Conservation (phyloP, 73 alveolate genomes). For the Halteria grandinella region DNA sequence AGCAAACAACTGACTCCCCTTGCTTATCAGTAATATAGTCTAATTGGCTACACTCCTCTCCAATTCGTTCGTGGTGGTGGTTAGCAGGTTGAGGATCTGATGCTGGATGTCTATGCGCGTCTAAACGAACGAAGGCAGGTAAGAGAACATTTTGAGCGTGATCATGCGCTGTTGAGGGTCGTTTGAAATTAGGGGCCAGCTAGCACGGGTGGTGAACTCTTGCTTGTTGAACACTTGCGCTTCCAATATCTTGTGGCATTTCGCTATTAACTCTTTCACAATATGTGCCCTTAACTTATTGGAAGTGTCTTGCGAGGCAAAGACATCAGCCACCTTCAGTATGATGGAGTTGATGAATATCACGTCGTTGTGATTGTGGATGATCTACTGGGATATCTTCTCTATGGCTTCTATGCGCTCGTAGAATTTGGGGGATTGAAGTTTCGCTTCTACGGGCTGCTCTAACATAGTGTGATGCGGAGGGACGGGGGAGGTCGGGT, state of each 20-base stretch:
- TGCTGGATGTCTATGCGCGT: constrained; percentile 34
- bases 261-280: neutral
- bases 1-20: constrained; percentile 20
- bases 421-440: constrained; percentile 10
- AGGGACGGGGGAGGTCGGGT: too few relatives aligned
- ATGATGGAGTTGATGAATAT: constrained; percentile 31
- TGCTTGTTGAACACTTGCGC: constrained; percentile 16
- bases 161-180: constrained; percentile 31
- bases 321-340: constrained; percentile 22
- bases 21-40: constrained; percentile 5
- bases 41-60: constrained; percentile 30
- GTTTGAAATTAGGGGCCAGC: neutral
- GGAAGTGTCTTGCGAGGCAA: constrained; percentile 9
- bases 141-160: constrained; percentile 6
- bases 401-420: constrained; percentile 41
- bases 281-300: constrained; percentile 16
- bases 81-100: neutral
- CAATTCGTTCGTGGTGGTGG: neutral
- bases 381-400: constrained; percentile 3
- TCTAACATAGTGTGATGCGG: too few relatives aligned
- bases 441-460: constrained; percentile 46
- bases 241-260: constrained; percentile 1
- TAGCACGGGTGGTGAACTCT: constrained; percentile 32
- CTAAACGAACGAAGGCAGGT: constrained; percentile 30
- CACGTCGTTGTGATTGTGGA: neutral